Evolutionary conservation across 768 basidiomycete genomes (phyloP).

Genomic region (Sarcodon sp.): DNA sequence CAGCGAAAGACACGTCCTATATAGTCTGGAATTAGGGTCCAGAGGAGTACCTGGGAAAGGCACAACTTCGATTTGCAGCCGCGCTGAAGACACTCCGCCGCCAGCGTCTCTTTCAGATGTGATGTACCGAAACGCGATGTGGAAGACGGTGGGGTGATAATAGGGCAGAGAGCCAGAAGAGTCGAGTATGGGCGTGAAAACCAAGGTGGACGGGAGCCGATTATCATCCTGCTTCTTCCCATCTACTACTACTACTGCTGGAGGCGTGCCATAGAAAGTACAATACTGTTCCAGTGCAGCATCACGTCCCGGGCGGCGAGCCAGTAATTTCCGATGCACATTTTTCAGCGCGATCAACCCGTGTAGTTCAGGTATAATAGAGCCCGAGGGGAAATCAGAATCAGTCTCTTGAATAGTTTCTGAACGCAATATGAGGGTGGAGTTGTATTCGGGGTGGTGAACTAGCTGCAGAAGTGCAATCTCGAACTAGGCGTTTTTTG

Average conservation of each 20-base stretch:
- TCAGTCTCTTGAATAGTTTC: constrained; percentile 40
- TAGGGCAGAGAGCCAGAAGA: constrained; percentile 52
- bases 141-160: constrained; percentile 77
- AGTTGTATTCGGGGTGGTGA: constrained; percentile 88
- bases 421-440: constrained; percentile 79
- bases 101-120: constrained; percentile 8
- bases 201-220: constrained; percentile 21
- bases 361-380: constrained; percentile 21
- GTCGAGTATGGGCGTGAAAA: constrained; percentile 46
- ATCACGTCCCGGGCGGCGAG: constrained; percentile 72
- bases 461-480: constrained; percentile 58
- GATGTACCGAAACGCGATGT: constrained; percentile 75
- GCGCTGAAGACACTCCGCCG: constrained; percentile 6
- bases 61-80: constrained; percentile 44
- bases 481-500: constrained; percentile 46
- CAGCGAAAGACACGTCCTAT: constrained; percentile 70
- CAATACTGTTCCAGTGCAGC: constrained; percentile 63
- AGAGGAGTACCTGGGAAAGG: constrained; percentile 32
- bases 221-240: constrained; percentile 3
- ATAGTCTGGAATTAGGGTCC: constrained; percentile 51
- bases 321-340: constrained; percentile 58
- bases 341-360: constrained; percentile 30
- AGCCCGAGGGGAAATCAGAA: constrained; percentile 9
- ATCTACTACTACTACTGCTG: too few relatives aligned
- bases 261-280: constrained; percentile 40